Evolutionary conservation across 192 early-diverging fungal species (phyloP), one percentile per base, ranked within the genome.

Genomic region (Entomortierella chlamydospora): DNA sequence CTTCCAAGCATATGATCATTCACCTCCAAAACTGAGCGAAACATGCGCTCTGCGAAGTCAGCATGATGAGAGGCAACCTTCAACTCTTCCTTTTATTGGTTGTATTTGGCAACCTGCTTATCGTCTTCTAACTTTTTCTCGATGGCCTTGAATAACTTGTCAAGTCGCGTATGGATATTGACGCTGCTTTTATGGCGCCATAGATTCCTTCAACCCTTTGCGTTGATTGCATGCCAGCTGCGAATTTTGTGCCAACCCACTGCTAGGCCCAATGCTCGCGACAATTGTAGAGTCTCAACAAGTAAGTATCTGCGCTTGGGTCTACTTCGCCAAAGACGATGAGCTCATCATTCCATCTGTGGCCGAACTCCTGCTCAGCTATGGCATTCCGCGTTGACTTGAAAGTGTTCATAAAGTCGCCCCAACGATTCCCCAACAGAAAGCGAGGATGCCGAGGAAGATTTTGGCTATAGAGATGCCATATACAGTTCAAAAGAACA

Each of bases 211-310:
- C 33, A 17, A 73, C 57, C 22, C 33, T 25, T 26, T 73, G 63
- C 4, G 56, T 65, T 18, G 31, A 65, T 33, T 73, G 71, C 23
- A 64, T 64, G 12, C 54, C 22, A 8, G 42, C 70, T 25, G 20
- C 64, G 45, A 72, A 72, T 20, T 31, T 57, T 41, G 30, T 7
- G 29, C 42, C 47, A 25, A 43, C 53, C 47, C 47, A 64, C 7
- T 28, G 23, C 30, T 4, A 31, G 12, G 61, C 61, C 45, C 54
- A 72, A 1, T 10, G 55, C 2, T 64, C 25, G 2, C 61, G 26
- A 6, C 61, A 47, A 17, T 51, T 29, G 29, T 51, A 63, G 47
- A 63, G 31, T 23, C 47, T 34, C 22, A 2, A 10, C 5, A 63
- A 25, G 30, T 63, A 51, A 2, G 2, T 18, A 18, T 30, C 5